These are phyloP conservation scores for Huntiella abstrusa DNA, from an alignment of 2,329 filamentous ascomycete species.

Conservation along the genomic window DNA sequence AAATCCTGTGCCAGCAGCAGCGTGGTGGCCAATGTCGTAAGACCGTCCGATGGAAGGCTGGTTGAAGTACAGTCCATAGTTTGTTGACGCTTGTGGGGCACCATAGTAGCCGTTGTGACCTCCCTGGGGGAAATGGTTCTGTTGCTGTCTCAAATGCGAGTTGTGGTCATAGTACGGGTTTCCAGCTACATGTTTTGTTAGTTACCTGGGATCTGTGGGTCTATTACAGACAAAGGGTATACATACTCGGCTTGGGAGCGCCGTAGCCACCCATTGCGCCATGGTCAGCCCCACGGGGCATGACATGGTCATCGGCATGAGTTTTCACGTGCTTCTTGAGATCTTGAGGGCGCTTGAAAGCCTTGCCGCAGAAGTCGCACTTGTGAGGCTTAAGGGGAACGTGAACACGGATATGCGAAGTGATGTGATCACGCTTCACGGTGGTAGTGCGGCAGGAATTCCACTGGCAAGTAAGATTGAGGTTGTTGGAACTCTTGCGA, in stretches of 20 bases:
- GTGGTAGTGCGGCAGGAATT: constrained; percentile 89
- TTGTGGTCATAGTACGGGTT: constrained; percentile 46
- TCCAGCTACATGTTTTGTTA: constrained; percentile 17
- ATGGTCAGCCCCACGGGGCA: constrained; percentile 34
- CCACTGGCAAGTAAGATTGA: constrained; percentile 95
- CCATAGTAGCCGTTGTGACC: constrained; percentile 38
- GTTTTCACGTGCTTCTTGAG: constrained; percentile 99
- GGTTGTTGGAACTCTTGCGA: constrained; percentile 96
- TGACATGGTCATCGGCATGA: constrained; percentile 83
- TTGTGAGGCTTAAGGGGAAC: constrained; percentile 99
- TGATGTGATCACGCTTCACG: constrained; percentile 98
- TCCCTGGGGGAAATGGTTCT: constrained; percentile 37
- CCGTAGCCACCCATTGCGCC: constrained; percentile 33
- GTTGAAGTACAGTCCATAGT: constrained; percentile 65
- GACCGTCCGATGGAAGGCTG: constrained; percentile 33
- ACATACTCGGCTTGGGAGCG: constrained; percentile 34
- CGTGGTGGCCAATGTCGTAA: constrained; percentile 12
- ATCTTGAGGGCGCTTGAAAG: constrained; percentile 97
- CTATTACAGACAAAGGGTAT: constrained; percentile 16
- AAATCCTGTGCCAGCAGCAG: constrained; percentile 21
- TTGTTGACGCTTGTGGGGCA: constrained; percentile 31
- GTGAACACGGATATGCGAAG: constrained; percentile 94
- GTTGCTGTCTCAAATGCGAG: constrained; percentile 40
- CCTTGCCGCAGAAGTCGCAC: constrained; percentile 96
- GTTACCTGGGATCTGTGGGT: constrained; percentile 15